Percentiles rank a stretch among this genome's conserved stretches.
Conservation (phyloP, 495 filamentous ascomycete genomes). For the Penicillium cinerascens region DNA sequence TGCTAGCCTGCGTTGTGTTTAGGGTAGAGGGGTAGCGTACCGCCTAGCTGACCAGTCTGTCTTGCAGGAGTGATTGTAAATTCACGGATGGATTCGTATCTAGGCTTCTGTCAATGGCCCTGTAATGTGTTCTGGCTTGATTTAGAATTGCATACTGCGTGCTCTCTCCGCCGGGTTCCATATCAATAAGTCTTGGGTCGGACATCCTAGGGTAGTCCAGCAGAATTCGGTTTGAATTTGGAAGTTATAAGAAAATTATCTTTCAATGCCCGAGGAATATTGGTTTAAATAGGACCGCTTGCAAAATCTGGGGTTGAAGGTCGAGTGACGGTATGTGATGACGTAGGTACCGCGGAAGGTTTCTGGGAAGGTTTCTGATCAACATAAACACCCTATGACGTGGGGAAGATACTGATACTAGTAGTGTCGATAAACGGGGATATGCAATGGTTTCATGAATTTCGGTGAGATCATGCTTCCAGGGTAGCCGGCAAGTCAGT, state of each 20-base stretch:
- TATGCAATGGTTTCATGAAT: background rate
- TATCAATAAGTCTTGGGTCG: slow-evolving; percentile 52
- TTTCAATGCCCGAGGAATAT: background rate
- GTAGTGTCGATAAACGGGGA: background rate
- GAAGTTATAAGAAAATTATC: background rate
- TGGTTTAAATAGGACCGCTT: background rate
- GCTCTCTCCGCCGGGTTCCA: slow-evolving; percentile 59
- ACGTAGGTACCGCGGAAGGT: slow-evolving; percentile 15
- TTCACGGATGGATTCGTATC: slow-evolving; percentile 58
- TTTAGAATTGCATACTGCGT: slow-evolving; percentile 49
- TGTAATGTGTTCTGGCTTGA: too few relatives aligned
- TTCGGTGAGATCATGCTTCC: background rate
- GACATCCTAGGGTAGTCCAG: slow-evolving; percentile 20
- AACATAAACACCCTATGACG: background rate
- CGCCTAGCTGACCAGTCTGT: slow-evolving; percentile 56
- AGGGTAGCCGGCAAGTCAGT: background rate
- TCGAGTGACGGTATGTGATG: slow-evolving; percentile 21
- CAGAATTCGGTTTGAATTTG: background rate
- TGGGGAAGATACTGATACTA: background rate
- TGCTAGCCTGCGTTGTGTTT: background rate
- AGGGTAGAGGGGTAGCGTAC: slow-evolving; percentile 27
- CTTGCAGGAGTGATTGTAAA: slow-evolving; percentile 50
- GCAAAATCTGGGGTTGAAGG: slow-evolving; percentile 1
- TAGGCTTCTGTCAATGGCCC: slow-evolving; percentile 16
- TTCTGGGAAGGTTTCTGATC: too few relatives aligned